phyloP scores from a whole-genome alignment of 1,284 basidiomycete genomes.

The Salmacisia buchloeana region DNA sequence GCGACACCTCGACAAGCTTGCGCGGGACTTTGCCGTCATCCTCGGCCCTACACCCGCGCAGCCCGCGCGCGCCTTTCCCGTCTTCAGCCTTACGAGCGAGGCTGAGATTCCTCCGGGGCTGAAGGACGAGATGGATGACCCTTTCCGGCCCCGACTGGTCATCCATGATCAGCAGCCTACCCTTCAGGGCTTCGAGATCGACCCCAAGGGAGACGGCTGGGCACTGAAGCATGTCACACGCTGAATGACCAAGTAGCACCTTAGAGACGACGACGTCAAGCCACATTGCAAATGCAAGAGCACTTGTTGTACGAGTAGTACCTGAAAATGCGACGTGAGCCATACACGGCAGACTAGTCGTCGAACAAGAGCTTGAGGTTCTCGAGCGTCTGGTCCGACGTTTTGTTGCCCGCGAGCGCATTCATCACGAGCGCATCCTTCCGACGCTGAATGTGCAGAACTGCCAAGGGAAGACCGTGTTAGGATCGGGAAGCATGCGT shows the following conservation, averaged over 20 bases:
- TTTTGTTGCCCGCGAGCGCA: conserved; percentile 25
- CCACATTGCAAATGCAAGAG: no score
- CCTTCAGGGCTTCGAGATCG: no score
- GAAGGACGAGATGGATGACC: background rate
- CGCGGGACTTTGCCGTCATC: background rate
- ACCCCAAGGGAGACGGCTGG: no score
- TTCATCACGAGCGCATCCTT: conserved; percentile 79
- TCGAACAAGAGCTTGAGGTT: conserved; percentile 43
- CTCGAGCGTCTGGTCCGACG: conserved; percentile 29
- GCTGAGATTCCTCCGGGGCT: background rate
- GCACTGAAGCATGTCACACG: no score
- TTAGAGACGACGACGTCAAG: no score
- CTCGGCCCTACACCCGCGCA: background rate
- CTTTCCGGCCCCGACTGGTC: background rate
- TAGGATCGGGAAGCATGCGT: background rate
- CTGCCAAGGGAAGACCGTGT: conserved; percentile 18
- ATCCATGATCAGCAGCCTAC: background rate
- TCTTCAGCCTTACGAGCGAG: background rate
- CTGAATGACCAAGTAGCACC: no score
- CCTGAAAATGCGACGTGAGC: no score
- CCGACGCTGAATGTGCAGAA: conserved; percentile 74
- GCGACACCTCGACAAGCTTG: no score
- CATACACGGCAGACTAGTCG: no score
- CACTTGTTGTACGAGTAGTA: no score
- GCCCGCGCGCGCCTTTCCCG: background rate